Conservation (phyloP, 306 rosid genomes). For the Corylus americana region DNA sequence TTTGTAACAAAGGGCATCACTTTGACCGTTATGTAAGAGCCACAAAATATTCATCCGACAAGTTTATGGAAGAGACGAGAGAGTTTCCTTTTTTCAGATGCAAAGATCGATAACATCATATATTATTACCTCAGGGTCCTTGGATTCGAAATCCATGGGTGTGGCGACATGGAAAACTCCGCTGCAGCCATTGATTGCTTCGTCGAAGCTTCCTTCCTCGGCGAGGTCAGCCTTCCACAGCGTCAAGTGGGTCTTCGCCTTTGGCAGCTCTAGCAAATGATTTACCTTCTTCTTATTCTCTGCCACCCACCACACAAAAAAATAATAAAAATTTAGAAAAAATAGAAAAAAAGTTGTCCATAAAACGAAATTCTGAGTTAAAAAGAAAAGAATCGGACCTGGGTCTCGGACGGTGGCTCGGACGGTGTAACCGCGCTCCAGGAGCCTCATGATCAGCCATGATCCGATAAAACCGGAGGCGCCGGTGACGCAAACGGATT, state of each 20-base stretch:
- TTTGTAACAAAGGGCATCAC: no score
- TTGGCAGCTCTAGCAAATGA: constrained; percentile 64
- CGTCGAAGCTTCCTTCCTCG: constrained; percentile 71
- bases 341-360: neutral
- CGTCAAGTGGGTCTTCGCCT: constrained; percentile 47
- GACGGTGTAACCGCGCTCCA: constrained; percentile 61
- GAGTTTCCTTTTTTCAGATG: neutral
- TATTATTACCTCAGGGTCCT: constrained; percentile 66
- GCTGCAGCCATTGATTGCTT: constrained; percentile 68
- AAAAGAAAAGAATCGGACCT: constrained; percentile 28
- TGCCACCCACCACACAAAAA: constrained; percentile 7
- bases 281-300: constrained; percentile 72
- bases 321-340: neutral
- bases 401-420: constrained; percentile 89
- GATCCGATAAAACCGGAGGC: constrained; percentile 77
- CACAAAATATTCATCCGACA: no score
- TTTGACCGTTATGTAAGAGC: no score
- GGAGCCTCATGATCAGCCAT: constrained; percentile 79
- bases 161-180: constrained; percentile 92
- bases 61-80: no score
- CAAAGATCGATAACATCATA: neutral
- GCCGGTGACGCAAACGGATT: constrained; percentile 71
- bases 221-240: constrained; percentile 79
- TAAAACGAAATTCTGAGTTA: neutral
- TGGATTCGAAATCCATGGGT: constrained; percentile 80